Conservation (phyloP, 2,329 filamentous ascomycete genomes). For the Stemphylium vesicarium region DNA sequence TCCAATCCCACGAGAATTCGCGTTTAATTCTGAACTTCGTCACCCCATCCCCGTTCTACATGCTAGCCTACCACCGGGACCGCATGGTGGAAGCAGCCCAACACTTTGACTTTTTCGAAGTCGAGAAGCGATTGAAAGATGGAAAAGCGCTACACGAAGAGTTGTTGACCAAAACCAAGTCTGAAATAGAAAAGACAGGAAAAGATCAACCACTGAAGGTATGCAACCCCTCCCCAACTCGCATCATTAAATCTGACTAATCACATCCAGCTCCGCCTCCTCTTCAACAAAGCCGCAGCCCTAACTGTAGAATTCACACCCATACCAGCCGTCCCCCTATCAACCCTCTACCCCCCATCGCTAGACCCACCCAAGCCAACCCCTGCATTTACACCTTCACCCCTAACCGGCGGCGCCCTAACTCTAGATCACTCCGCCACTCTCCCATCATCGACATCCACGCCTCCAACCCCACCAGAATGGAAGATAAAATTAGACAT, state of each 20-base stretch:
- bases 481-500: slow-evolving; percentile 64
- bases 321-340: slow-evolving; percentile 52
- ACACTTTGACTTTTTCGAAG: slow-evolving; percentile 56
- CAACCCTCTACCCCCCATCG: slow-evolving; percentile 64
- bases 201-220: slow-evolving; percentile 40
- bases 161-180: slow-evolving; percentile 42
- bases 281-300: slow-evolving; percentile 53
- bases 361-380: slow-evolving; percentile 57
- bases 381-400: slow-evolving; percentile 39
- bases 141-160: slow-evolving; percentile 42
- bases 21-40: slow-evolving; percentile 58
- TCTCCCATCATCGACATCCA: slow-evolving; percentile 30
- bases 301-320: slow-evolving; percentile 49
- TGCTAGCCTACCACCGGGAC: slow-evolving; percentile 78
- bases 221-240: background rate
- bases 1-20: slow-evolving; percentile 48
- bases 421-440: slow-evolving; percentile 38
- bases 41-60: slow-evolving; percentile 71
- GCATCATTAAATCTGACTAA: background rate
- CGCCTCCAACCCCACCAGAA: slow-evolving; percentile 24
- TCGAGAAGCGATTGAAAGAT: slow-evolving; percentile 42
- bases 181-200: slow-evolving; percentile 27
- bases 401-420: slow-evolving; percentile 46
- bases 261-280: slow-evolving; percentile 58
- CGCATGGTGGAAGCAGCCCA: slow-evolving; percentile 69